Conservation (phyloP, 352 stramenopile species). For the Pythium dissotocum region DNA sequence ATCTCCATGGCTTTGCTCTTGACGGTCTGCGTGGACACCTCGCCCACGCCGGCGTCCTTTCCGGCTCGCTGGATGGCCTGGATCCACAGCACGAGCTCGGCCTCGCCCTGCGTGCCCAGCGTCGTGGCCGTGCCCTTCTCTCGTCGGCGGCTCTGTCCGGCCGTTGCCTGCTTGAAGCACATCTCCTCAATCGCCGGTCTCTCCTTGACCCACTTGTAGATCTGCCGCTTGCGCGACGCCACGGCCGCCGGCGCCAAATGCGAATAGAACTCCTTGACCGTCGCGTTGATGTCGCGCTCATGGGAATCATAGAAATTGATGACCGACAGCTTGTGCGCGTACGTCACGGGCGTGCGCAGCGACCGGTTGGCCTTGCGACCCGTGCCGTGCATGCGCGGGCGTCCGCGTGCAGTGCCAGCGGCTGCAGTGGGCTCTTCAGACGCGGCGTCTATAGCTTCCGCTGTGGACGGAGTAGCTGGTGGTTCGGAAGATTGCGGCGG, state of each 20-base stretch:
- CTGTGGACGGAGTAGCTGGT: conserved; percentile 4
- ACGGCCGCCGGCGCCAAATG: conserved; percentile 21
- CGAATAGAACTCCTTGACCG: conserved; percentile 37
- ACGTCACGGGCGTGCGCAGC: conserved; percentile 40
- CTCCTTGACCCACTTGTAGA: conserved; percentile 51
- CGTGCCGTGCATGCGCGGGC: conserved; percentile 28
- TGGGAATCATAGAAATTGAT: conserved; percentile 43
- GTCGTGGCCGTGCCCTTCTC: conserved; percentile 43
- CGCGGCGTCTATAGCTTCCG: neutral
- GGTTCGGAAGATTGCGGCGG: neutral
- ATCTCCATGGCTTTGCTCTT: conserved; percentile 40
- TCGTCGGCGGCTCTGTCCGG: conserved; percentile 34
- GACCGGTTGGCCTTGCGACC: conserved; percentile 36
- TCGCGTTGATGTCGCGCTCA: conserved; percentile 42
- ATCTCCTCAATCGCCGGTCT: conserved; percentile 35
- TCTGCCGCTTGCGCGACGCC: conserved; percentile 47
- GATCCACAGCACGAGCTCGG: conserved; percentile 42
- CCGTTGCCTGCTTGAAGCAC: conserved; percentile 42
- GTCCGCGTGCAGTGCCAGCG: conserved; percentile 14
- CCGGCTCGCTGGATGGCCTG: conserved; percentile 15
- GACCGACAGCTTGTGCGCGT: conserved; percentile 43
- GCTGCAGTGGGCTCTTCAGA: neutral
- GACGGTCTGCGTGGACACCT: conserved; percentile 33
- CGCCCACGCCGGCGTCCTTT: conserved; percentile 2
- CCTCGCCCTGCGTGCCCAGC: conserved; percentile 32